phyloP scores from a whole-genome alignment of 2,329 filamentous ascomycete species.

The Apiospora marii region DNA sequence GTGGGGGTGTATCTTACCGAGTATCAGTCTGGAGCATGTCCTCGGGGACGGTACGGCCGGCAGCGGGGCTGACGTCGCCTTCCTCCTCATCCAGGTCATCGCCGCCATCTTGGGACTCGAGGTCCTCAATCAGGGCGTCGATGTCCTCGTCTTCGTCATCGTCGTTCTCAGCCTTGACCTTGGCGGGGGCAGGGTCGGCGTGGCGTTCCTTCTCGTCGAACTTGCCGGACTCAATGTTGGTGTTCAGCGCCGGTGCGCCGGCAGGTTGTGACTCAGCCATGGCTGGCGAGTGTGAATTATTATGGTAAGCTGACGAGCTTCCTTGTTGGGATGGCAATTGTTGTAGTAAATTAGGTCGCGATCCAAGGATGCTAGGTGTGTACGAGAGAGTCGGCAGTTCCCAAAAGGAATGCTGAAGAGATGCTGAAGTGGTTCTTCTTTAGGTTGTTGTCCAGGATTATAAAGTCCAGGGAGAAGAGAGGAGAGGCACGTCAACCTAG shows the following conservation, averaged over 20 bases:
- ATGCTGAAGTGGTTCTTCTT: constrained; percentile 23
- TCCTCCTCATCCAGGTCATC: constrained; percentile 71
- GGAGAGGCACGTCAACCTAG: constrained; percentile 27
- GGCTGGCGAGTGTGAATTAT: constrained; percentile 34
- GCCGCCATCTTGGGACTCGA: constrained; percentile 82
- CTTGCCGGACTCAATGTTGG: constrained; percentile 69
- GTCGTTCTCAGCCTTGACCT: constrained; percentile 58
- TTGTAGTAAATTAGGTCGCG: constrained; percentile 22
- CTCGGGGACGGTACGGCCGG: constrained; percentile 67
- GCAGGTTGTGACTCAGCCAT: constrained; percentile 65
- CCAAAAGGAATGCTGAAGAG: constrained; percentile 24
- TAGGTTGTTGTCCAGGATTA: constrained; percentile 21
- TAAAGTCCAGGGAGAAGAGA: constrained; percentile 24
- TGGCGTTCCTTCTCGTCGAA: constrained; percentile 69
- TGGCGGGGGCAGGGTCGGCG: constrained; percentile 46
- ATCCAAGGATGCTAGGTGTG: constrained; percentile 23
- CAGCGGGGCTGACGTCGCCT: constrained; percentile 58
- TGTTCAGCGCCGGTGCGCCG: constrained; percentile 66
- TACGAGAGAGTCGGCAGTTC: constrained; percentile 20
- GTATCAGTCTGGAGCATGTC: constrained; percentile 81
- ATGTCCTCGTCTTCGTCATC: constrained; percentile 86
- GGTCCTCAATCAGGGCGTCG: constrained; percentile 85
- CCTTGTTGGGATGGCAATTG: constrained; percentile 10
- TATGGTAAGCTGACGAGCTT: constrained; percentile 25
- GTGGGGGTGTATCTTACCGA: constrained; percentile 33